Percentiles rank a stretch among this genome's conserved stretches.
Conservation (phyloP, 2,329 filamentous ascomycete genomes). For the Apiospora pterosperma region DNA sequence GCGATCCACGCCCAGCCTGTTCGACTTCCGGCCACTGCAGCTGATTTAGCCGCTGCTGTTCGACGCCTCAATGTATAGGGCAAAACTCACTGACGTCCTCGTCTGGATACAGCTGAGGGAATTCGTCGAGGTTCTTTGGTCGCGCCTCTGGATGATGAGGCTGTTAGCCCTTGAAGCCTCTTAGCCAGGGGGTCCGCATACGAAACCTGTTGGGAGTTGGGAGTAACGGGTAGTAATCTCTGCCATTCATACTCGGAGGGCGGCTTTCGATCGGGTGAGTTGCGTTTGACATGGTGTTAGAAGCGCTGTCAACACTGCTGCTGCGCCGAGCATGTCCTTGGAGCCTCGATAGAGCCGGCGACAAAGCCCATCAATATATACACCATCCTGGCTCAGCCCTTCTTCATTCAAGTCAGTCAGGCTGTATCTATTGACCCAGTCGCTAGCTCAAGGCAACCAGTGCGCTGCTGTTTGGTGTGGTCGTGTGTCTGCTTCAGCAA, state of each 20-base stretch:
- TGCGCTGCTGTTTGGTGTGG: background rate
- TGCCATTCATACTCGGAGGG: background rate
- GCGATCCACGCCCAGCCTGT: background rate
- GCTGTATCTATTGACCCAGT: background rate
- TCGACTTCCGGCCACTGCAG: background rate
- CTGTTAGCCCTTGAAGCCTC: background rate
- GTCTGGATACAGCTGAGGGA: background rate
- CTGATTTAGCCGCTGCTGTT: background rate
- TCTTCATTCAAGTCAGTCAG: background rate
- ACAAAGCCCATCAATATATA: background rate
- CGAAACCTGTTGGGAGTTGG: background rate
- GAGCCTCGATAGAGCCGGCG: background rate
- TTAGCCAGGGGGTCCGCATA: background rate
- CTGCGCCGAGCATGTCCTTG: background rate
- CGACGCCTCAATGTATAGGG: background rate
- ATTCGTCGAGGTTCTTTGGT: background rate
- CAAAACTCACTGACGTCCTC: background rate
- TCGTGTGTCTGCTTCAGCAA: background rate
- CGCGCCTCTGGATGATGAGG: background rate
- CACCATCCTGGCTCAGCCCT: background rate
- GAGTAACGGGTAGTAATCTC: background rate
- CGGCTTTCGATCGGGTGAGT: background rate
- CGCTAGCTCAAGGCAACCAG: background rate
- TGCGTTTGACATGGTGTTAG: background rate
- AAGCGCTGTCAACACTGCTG: background rate